Conservation (phyloP, 768 basidiomycete species). For the Psilocybe cubensis region DNA sequence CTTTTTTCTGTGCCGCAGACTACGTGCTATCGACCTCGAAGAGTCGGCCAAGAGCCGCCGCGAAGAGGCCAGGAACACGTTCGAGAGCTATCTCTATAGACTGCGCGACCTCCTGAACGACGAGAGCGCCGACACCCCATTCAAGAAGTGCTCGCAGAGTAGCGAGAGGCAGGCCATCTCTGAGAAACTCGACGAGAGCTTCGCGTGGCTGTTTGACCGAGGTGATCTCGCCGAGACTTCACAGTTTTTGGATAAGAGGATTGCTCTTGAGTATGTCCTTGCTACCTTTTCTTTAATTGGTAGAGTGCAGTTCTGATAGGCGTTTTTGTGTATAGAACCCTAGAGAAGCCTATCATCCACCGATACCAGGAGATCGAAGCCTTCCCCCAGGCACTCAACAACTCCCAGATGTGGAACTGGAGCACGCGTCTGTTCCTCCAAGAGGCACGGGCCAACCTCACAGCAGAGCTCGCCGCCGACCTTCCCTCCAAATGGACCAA, state of each 20-base stretch:
- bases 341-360: slow-evolving; percentile 82
- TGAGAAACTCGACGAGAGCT: slow-evolving; percentile 71
- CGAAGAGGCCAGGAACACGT: slow-evolving; percentile 88
- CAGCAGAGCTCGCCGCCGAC: slow-evolving; percentile 60
- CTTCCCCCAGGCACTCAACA: slow-evolving; percentile 83
- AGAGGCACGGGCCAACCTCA: slow-evolving; percentile 78
- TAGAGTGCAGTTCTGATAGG: neutral
- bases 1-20: slow-evolving; percentile 42
- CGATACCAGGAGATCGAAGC: slow-evolving; percentile 90
- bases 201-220: slow-evolving; percentile 82
- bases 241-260: slow-evolving; percentile 75
- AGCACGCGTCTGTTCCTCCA: slow-evolving; percentile 83
- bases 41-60: slow-evolving; percentile 77
- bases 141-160: slow-evolving; percentile 82
- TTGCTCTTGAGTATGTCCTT: slow-evolving; percentile 77
- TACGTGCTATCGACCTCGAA: slow-evolving; percentile 76
- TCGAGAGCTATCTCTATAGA: slow-evolving; percentile 94
- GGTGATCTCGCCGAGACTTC: slow-evolving; percentile 83
- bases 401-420: slow-evolving; percentile 88
- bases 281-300: neutral
- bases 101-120: slow-evolving; percentile 82
- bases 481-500: slow-evolving; percentile 80
- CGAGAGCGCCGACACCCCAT: slow-evolving; percentile 66
- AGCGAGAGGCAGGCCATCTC: slow-evolving; percentile 70
- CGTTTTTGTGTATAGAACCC: slow-evolving; percentile 45